Evolutionary conservation across 805 yeast species (phyloP).

Genomic region (Saturnispora saitoi): DNA sequence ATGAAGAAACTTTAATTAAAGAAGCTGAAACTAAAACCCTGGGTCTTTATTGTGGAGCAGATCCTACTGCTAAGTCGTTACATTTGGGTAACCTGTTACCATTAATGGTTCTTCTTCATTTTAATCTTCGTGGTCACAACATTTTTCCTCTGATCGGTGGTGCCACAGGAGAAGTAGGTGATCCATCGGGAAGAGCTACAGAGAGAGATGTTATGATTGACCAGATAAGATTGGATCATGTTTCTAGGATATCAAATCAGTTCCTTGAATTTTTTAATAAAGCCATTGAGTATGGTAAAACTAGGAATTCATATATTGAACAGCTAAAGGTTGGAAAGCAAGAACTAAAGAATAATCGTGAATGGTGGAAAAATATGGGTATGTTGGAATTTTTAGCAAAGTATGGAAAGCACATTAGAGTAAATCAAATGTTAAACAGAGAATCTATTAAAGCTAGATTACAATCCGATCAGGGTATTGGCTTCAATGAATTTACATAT

Average conservation of each 20-base stretch:
- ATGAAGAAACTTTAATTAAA: constrained; percentile 24
- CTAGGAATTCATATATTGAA: constrained; percentile 31
- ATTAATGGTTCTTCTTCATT: constrained; percentile 74
- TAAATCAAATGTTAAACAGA: constrained; percentile 79
- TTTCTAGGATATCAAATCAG: constrained; percentile 51
- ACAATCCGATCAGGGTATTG: constrained; percentile 63
- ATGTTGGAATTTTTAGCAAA: constrained; percentile 70
- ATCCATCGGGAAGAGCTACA: constrained; percentile 84
- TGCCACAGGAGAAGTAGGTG: constrained; percentile 94
- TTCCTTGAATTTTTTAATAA: constrained; percentile 49
- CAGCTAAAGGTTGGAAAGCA: constrained; percentile 14
- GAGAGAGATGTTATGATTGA: constrained; percentile 60
- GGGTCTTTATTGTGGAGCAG: constrained; percentile 87
- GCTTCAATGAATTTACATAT: constrained; percentile 90
- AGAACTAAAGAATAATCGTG: constrained; percentile 48
- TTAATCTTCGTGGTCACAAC: constrained; percentile 74
- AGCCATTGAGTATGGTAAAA: constrained; percentile 55
- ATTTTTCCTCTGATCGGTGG: constrained; percentile 85
- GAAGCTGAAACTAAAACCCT: constrained; percentile 30
- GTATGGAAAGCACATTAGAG: constrained; percentile 72
- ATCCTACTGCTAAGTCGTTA: constrained; percentile 84
- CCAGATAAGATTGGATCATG: constrained; percentile 45
- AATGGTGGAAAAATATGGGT: constrained; percentile 79
- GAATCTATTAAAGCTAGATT: constrained; percentile 79
- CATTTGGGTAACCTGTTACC: constrained; percentile 92